Conservation (phyloP, 139 green algal species). For the Chlorella sp. region DNA sequence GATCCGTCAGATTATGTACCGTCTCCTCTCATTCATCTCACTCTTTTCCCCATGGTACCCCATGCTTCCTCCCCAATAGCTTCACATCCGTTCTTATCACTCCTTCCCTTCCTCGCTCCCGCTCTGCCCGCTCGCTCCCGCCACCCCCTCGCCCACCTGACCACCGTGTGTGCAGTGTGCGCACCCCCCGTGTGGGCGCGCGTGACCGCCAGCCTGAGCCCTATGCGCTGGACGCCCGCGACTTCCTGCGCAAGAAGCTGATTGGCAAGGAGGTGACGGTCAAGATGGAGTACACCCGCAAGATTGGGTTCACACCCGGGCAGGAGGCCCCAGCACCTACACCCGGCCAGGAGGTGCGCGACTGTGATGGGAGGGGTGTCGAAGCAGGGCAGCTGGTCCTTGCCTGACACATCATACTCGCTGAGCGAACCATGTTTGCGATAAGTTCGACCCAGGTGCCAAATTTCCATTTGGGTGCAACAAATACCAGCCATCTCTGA, state of each 20-base stretch:
- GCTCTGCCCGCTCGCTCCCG: too few species aligned
- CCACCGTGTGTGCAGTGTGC: conserved; percentile 64
- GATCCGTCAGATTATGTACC: not conserved
- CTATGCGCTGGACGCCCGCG: conserved; percentile 81
- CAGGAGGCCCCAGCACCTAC: not conserved
- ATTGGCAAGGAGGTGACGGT: conserved; percentile 74
- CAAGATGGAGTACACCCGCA: conserved; percentile 90
- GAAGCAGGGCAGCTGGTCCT: too few species aligned
- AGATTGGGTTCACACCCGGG: conserved; percentile 50
- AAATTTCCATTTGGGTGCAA: too few species aligned
- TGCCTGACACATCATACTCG: too few species aligned
- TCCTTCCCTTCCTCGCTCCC: not conserved
- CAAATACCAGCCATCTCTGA: too few species aligned
- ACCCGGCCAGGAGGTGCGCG: not conserved
- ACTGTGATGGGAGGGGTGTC: conserved; percentile 14
- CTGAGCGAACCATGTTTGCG: too few species aligned
- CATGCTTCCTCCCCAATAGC: not conserved
- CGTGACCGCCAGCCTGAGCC: conserved; percentile 65
- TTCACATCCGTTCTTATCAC: not conserved
- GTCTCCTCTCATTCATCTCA: not conserved
- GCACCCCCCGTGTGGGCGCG: conserved; percentile 66
- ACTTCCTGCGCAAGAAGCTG: conserved; percentile 73
- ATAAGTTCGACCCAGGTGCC: too few species aligned
- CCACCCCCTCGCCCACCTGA: too few species aligned
- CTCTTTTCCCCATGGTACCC: not conserved